Percentiles rank a stretch among this genome's conserved stretches.
phyloP scores from a whole-genome alignment of 2,329 filamentous ascomycete species.

The Cordyceps farinosa region DNA sequence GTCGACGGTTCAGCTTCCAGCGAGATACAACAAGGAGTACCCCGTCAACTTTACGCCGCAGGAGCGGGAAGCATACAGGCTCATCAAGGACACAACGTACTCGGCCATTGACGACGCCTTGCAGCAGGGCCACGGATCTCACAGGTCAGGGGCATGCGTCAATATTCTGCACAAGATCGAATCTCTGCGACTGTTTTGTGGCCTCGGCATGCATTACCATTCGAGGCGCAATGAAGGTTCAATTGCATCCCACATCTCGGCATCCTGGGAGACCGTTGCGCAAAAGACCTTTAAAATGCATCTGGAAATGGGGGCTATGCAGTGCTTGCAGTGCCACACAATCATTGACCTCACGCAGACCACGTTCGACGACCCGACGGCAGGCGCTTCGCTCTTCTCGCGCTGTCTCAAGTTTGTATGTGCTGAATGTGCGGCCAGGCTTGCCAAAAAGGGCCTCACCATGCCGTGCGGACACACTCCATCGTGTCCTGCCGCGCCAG shows the following conservation, averaged over 20 bases:
- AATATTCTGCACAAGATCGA: slow-evolving; percentile 46
- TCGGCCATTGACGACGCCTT: slow-evolving; percentile 34
- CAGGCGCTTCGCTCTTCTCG: slow-evolving; percentile 26
- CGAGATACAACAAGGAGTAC: slow-evolving; percentile 31
- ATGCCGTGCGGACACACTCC: slow-evolving; percentile 27
- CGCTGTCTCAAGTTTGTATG: slow-evolving; percentile 34
- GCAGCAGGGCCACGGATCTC: slow-evolving; percentile 16
- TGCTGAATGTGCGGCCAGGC: slow-evolving; percentile 25
- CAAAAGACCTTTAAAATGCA: slow-evolving; percentile 35
- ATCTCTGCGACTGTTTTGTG: slow-evolving; percentile 42
- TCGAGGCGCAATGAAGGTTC: slow-evolving; percentile 25
- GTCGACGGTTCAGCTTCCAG: slow-evolving; percentile 36
- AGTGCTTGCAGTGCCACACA: slow-evolving; percentile 30
- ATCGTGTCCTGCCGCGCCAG: slow-evolving; percentile 22
- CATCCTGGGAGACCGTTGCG: slow-evolving; percentile 26
- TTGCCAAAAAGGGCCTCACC: rapidly evolving
- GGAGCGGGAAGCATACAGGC: slow-evolving; percentile 37
- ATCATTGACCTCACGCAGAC: slow-evolving; percentile 20
- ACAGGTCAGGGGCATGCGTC: slow-evolving; percentile 27
- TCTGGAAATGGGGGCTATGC: slow-evolving; percentile 25
- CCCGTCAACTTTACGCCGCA: slow-evolving; percentile 34
- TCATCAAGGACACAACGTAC: slow-evolving; percentile 27
- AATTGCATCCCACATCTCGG: background rate
- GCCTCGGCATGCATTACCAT: slow-evolving; percentile 41
- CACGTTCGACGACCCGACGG: slow-evolving; percentile 20